Evolutionary conservation across 192 early-diverging fungal genomes (phyloP).

Genomic region (Endogone sp.): DNA sequence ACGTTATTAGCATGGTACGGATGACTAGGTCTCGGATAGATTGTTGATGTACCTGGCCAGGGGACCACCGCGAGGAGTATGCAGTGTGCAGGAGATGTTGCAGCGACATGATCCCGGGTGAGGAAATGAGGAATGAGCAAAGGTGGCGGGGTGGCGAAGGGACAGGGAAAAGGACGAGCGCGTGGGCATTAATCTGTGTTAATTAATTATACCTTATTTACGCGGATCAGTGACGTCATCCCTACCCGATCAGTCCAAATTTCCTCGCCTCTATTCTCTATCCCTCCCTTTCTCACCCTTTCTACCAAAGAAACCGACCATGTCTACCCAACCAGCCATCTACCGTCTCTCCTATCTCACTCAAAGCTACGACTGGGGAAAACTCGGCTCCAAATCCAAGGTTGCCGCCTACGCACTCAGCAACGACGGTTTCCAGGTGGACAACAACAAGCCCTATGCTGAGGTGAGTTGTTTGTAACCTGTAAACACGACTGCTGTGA

Average conservation of each 20-base stretch:
- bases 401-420: constrained; percentile 82
- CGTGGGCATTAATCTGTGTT: too few species aligned
- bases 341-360: constrained; percentile 66
- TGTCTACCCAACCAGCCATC: constrained; percentile 26
- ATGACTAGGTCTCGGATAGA: too few species aligned
- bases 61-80: too few species aligned
- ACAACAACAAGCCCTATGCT: constrained; percentile 75
- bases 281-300: background rate
- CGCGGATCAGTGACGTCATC: background rate
- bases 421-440: constrained; percentile 41
- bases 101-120: too few species aligned
- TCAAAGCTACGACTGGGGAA: constrained; percentile 98
- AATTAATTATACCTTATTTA: background rate
- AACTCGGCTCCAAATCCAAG: constrained; percentile 72
- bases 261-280: background rate
- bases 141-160: too few species aligned
- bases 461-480: constrained; percentile 53
- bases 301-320: constrained; percentile 4
- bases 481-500: background rate
- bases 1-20: background rate
- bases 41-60: too few species aligned
- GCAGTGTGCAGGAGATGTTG: too few species aligned
- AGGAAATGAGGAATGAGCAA: too few species aligned
- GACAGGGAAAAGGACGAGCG: too few species aligned
- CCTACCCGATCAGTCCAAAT: background rate